Evolutionary conservation across 768 basidiomycete species (phyloP).

Genomic region (Termitomyces sp.): DNA sequence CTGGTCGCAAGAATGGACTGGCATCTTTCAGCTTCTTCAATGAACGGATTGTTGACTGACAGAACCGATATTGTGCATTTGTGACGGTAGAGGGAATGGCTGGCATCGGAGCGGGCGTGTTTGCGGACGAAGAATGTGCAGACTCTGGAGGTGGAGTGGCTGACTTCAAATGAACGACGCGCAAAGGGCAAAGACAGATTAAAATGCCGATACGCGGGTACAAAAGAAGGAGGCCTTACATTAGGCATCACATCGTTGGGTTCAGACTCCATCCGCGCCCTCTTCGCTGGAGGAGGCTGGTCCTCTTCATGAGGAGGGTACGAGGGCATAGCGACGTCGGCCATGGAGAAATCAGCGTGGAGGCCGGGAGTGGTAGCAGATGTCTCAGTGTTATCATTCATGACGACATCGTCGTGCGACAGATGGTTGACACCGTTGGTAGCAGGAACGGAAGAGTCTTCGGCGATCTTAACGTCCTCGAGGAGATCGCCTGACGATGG

Average conservation of each 20-base stretch:
- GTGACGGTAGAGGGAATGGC: conserved; percentile 48
- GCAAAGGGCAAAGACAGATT: conserved; percentile 29
- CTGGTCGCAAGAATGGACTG: conserved; percentile 76
- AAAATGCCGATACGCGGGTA: conserved; percentile 54
- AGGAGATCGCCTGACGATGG: conserved; percentile 36
- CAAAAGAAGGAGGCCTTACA: conserved; percentile 49
- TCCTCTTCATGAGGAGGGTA: conserved; percentile 50
- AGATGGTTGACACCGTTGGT: conserved; percentile 29
- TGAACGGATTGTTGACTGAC: conserved; percentile 68
- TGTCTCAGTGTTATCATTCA: conserved; percentile 36
- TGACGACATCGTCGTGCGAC: conserved; percentile 32
- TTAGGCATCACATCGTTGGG: conserved; percentile 72
- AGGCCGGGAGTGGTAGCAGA: conserved; percentile 35
- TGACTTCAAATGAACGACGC: conserved; percentile 48
- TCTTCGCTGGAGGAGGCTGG: conserved; percentile 78
- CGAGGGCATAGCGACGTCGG: conserved; percentile 27
- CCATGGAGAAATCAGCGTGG: conserved; percentile 36
- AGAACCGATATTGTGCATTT: conserved; percentile 73
- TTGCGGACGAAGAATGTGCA: conserved; percentile 29
- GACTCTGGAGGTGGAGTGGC: conserved; percentile 73
- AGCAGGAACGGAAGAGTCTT: conserved; percentile 24
- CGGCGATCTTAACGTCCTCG: conserved; percentile 59
- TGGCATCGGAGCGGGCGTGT: conserved; percentile 32
- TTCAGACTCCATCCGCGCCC: conserved; percentile 73
- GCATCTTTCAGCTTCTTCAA: conserved; percentile 89